Percentiles rank a stretch among this genome's conserved stretches.
These are phyloP conservation scores for Ochetophila trinervis DNA, from an alignment of 306 rosid species.

Conservation along the genomic window DNA sequence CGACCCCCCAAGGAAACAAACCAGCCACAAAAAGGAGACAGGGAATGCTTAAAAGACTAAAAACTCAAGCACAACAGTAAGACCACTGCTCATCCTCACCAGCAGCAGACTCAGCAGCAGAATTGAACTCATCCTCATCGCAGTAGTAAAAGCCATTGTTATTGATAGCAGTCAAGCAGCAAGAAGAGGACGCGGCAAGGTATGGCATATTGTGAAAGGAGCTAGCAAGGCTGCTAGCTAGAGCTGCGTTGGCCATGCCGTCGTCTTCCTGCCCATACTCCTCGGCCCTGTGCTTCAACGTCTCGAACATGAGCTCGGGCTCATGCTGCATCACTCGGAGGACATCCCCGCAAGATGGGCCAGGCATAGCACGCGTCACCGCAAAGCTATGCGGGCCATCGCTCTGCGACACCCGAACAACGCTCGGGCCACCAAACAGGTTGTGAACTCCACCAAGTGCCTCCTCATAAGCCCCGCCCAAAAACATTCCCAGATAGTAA, in stretches of 20 bases:
- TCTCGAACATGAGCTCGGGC: conserved; percentile 97
- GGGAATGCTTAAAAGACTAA: conserved; percentile 6
- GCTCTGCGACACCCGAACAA: conserved; percentile 82
- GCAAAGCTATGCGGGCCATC: conserved; percentile 94
- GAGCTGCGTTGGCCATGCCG: conserved; percentile 24
- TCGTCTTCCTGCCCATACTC: conserved; percentile 47
- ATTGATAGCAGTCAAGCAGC: conserved; percentile 50
- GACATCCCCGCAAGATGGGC: conserved; percentile 78
- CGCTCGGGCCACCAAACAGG: conserved; percentile 89
- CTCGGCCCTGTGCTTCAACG: conserved; percentile 79
- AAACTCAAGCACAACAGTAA: conserved; percentile 53
- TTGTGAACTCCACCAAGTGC: conserved; percentile 97
- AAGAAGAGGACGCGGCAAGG: conserved; percentile 43
- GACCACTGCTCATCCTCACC: conserved; percentile 69
- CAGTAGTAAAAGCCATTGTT: conserved; percentile 57
- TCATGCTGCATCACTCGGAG: conserved; percentile 97
- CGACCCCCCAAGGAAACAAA: conserved; percentile 31
- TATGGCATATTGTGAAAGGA: conserved; percentile 82
- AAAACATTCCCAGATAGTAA: conserved; percentile 94
- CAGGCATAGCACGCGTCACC: conserved; percentile 70
- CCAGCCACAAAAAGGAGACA: conserved; percentile 13
- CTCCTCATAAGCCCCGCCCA: conserved; percentile 99
- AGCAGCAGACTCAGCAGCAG: conserved; percentile 37
- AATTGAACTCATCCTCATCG: conserved; percentile 40
- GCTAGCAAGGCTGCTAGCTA: conserved; percentile 50